Base-by-base conservation (phyloP, 1,284 basidiomycete species). In the Ganoderma boninense region DNA sequence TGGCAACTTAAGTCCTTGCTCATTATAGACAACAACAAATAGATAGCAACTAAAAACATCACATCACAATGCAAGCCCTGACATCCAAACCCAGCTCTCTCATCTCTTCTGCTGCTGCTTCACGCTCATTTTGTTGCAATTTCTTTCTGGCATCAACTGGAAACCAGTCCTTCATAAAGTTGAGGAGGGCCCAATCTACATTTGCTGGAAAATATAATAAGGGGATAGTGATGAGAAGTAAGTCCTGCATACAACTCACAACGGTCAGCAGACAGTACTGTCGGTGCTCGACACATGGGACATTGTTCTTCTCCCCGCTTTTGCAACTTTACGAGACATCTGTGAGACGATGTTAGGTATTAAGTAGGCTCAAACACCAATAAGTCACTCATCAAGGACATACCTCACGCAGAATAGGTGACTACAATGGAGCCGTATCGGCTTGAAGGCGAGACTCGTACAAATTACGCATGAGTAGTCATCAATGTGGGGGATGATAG, bases 241-340 rank as follows among this genome's bases (percentile, higher is more conserved):
- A 32, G 20, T 23, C 14, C 42, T 14, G 52, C 14, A 65, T 68
- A 29, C 40, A 71, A 86, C 92, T 80, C 74, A 94, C 94, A 84
- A 77, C 90, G 85, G 79, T 95, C 88, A 11, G 96, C 96, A 23
- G 85, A 82, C 42, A 96, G 79, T 11, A 97, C 95, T 13, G 90
- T 92, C 2, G 89, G 87, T 1, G 91, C 86, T 35, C 96, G 87
- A 80, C 97, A 99, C 79, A 98, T 88, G 1, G 97, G 97, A 80
- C 97, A 99, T 73, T 93, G 85, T 14, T 85, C 88, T 76, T 93
- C 90, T 0, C 91, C 90, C 18, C 92, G 86, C 77, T 94, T 95
- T 83, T 99, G 97, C 90, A 99, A 93, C 84, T 98, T 98, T 62
- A 96, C 95, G 20, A 99, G 84, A 80, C 97, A 98, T 64, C 91